Percentiles rank a stretch among this genome's conserved stretches.
Conservation (phyloP, 352 stramenopile species). For the Phytopythium kandeliae region DNA sequence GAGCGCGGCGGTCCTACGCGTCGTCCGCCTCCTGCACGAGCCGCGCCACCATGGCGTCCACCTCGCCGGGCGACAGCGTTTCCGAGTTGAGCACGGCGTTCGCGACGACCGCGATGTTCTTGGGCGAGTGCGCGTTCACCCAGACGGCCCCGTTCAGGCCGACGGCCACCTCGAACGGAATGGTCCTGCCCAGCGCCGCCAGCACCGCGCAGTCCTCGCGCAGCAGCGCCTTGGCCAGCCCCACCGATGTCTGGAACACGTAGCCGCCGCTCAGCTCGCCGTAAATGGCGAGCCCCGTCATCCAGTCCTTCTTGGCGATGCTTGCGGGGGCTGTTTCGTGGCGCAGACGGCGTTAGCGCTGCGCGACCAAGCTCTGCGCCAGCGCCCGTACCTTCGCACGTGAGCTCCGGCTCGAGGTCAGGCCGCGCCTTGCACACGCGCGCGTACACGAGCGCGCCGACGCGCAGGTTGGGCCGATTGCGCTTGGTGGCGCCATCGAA, state of each 20-base stretch:
- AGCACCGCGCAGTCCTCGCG: conserved; percentile 81
- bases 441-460: conserved; percentile 94
- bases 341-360: background rate
- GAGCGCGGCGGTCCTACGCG: too few species aligned
- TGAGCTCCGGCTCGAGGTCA: conserved; percentile 93
- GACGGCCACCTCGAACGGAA: conserved; percentile 95
- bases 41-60: conserved; percentile 72
- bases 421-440: conserved; percentile 84
- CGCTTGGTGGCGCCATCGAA: conserved; percentile 98
- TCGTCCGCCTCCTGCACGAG: conserved; percentile 56
- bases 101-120: conserved; percentile 81
- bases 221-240: conserved; percentile 65
- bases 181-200: conserved; percentile 59
- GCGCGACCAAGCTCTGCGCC: too few species aligned
- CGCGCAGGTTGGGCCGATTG: conserved; percentile 92
- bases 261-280: conserved; percentile 93
- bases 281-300: conserved; percentile 96
- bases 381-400: conserved; percentile 91
- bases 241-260: conserved; percentile 83
- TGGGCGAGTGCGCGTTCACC: conserved; percentile 88
- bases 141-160: conserved; percentile 96
- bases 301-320: conserved; percentile 96
- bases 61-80: conserved; percentile 70
- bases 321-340: conserved; percentile 55
- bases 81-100: conserved; percentile 90